Evolutionary conservation across 805 yeast genomes (phyloP).

Genomic region (Pichia californica): DNA sequence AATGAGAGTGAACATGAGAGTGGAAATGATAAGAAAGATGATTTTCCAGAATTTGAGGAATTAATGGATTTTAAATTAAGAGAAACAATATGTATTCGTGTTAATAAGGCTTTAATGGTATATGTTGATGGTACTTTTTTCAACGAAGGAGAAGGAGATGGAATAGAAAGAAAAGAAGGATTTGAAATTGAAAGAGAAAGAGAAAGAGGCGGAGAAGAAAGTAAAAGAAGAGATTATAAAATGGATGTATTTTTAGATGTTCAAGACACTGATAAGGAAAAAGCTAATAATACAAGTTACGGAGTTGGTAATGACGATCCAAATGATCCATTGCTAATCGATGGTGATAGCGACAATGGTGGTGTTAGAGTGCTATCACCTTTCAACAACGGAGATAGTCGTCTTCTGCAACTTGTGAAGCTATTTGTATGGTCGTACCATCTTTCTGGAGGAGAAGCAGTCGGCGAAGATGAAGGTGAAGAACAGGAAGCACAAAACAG

Average conservation of each 20-base stretch:
- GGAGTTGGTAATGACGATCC: slow-evolving; percentile 3
- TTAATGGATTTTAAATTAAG: slow-evolving; percentile 58
- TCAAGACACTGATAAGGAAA: too few relatives aligned
- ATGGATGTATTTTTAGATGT: too few relatives aligned
- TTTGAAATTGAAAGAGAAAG: not conserved
- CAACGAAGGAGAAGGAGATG: not conserved
- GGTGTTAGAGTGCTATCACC: not conserved
- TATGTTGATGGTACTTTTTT: slow-evolving; percentile 16
- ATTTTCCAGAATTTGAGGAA: slow-evolving; percentile 47
- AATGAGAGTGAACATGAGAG: slow-evolving; percentile 20
- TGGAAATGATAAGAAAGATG: too few relatives aligned
- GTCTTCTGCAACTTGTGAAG: slow-evolving; percentile 22
- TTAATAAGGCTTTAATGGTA: slow-evolving; percentile 58
- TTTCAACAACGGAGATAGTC: slow-evolving; percentile 13
- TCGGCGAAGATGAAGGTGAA: too few relatives aligned
- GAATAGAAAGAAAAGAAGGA: not conserved
- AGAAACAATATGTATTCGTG: slow-evolving; percentile 58
- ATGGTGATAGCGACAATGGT: not conserved
- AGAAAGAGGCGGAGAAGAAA: not conserved
- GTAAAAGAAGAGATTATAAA: too few relatives aligned
- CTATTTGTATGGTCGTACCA: slow-evolving; percentile 24
- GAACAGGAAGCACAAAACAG: too few relatives aligned
- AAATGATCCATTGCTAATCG: not conserved
- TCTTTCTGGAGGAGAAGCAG: not conserved
- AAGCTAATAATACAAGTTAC: not conserved